Conservation (phyloP, 2,329 filamentous ascomycete genomes). For the Pseudopyricularia cyperi region DNA sequence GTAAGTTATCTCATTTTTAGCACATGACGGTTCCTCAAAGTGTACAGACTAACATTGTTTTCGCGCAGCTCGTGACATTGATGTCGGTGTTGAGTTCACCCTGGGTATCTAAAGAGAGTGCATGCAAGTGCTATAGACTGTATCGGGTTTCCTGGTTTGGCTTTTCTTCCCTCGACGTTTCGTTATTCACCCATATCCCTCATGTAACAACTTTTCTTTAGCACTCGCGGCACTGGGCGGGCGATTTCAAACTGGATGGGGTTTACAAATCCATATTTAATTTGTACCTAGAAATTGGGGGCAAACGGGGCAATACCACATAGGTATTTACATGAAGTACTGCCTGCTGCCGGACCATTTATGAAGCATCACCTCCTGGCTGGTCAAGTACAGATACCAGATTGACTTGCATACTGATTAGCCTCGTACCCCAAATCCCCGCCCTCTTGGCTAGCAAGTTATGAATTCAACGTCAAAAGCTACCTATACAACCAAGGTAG, state of each 20-base stretch:
- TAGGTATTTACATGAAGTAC: neutral
- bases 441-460: too few species aligned
- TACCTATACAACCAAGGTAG: too few species aligned
- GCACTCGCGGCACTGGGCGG: neutral
- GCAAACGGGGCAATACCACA: neutral
- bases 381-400: too few species aligned
- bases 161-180: neutral
- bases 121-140: conserved; percentile 5
- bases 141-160: conserved; percentile 2
- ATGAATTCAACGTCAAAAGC: too few species aligned
- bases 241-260: neutral
- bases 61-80: conserved; percentile 70
- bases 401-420: too few species aligned
- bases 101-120: conserved; percentile 63
- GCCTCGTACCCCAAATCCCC: too few species aligned
- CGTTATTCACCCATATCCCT: neutral
- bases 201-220: neutral
- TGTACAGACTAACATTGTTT: neutral
- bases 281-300: neutral
- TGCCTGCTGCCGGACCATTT: neutral
- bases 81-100: conserved; percentile 91
- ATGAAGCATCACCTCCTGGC: neutral
- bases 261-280: neutral
- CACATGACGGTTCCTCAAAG: neutral
- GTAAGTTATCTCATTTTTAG: conserved; percentile 33